Conservation (phyloP, 2,329 filamentous ascomycete genomes). For the Ceratocystis huliohia region DNA sequence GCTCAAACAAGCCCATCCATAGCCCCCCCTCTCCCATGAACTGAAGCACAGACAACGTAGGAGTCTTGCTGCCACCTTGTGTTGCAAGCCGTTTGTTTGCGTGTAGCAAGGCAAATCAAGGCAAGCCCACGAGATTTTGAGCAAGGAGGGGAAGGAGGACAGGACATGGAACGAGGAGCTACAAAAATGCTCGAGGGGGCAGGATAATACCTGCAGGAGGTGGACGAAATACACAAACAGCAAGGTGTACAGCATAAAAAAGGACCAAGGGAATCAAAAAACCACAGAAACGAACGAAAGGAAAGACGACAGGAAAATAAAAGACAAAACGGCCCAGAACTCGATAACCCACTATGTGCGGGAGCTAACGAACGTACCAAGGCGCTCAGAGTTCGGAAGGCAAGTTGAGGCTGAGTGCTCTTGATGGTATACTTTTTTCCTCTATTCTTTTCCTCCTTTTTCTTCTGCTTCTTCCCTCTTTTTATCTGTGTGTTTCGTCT, state of each 20-base stretch:
- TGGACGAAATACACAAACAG: neutral
- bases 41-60: constrained; percentile 7
- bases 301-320: too few species aligned
- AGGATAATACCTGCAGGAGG: neutral
- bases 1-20: neutral
- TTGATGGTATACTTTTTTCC: neutral
- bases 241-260: too few species aligned
- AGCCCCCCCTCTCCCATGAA: neutral
- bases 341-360: neutral
- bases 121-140: neutral
- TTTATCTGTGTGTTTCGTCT: neutral
- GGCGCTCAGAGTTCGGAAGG: neutral
- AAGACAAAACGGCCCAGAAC: neutral
- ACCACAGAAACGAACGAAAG: too few species aligned
- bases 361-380: neutral
- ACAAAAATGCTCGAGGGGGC: too few species aligned
- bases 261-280: too few species aligned
- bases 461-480: neutral
- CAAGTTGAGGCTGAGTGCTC: neutral
- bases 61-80: constrained; percentile 1
- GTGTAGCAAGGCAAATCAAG: neutral
- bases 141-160: neutral
- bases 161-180: neutral
- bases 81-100: neutral
- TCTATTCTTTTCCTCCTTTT: neutral